Evolutionary conservation across 768 basidiomycete species (phyloP).

Genomic region (Clitopilus hobsonii): DNA sequence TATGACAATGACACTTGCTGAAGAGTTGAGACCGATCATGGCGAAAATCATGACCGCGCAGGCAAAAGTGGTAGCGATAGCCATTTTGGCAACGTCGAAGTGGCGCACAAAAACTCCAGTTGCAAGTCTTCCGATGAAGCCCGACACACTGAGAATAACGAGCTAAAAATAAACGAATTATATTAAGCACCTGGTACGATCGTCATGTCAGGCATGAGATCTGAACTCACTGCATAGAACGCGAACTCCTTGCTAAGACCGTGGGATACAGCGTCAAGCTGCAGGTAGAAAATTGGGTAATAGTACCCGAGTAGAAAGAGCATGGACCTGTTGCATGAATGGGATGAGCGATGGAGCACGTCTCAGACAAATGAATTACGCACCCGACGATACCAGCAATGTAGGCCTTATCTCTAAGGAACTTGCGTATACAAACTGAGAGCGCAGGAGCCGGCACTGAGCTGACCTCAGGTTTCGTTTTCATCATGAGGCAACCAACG

Average conservation of each 20-base stretch:
- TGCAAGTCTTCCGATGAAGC: conserved; percentile 18
- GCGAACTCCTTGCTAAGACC: conserved; percentile 23
- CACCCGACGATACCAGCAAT: conserved; percentile 3
- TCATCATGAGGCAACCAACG: conserved; percentile 35
- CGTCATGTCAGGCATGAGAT: neutral
- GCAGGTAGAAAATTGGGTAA: conserved; percentile 33
- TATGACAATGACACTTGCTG: conserved; percentile 27
- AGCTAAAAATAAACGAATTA: conserved; percentile 9
- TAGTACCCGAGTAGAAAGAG: conserved; percentile 20
- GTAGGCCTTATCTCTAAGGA: conserved; percentile 11
- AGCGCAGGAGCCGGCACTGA: conserved; percentile 21
- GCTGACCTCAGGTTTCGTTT: conserved; percentile 19
- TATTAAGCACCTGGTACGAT: neutral
- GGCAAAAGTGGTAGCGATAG: conserved; percentile 19
- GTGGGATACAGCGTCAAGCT: conserved; percentile 29
- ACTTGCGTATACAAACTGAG: conserved; percentile 5
- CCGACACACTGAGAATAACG: conserved; percentile 19
- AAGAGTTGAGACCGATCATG: conserved; percentile 26
- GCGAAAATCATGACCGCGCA: conserved; percentile 27
- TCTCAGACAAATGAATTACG: neutral
- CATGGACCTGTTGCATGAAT: neutral
- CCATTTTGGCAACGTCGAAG: conserved; percentile 19
- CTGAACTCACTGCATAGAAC: conserved; percentile 19
- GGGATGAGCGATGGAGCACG: neutral
- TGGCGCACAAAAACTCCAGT: conserved; percentile 15